A percentile compares a stretch with the other conserved stretches of the same genome.
Evolutionary conservation across 169 alveolate genomes (phyloP).

Genomic region (Plasmodium reichenowi): DNA sequence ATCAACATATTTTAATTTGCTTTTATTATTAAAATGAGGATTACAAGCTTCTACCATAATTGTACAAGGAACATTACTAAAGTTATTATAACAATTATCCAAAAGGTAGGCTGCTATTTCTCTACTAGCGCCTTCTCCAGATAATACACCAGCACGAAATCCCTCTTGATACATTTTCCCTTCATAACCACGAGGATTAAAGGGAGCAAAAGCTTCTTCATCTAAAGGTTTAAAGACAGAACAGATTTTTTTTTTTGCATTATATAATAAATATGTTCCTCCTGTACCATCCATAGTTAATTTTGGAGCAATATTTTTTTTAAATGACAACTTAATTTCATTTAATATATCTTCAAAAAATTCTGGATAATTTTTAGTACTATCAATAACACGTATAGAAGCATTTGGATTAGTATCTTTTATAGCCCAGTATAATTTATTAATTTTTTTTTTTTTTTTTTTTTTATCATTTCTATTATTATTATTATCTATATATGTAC

Average conservation of each 20-base stretch:
- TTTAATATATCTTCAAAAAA: constrained; percentile 82
- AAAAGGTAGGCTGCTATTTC: constrained; percentile 98
- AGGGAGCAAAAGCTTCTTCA: constrained; percentile 99
- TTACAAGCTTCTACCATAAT: constrained; percentile 97
- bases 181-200: constrained; percentile 97
- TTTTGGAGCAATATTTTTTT: constrained; percentile 94
- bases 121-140: constrained; percentile 99
- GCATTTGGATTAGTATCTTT: constrained; percentile 77
- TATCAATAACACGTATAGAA: constrained; percentile 79
- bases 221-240: constrained; percentile 98
- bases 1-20: constrained; percentile 75
- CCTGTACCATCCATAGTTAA: constrained; percentile 98
- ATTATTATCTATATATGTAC: constrained; percentile 85
- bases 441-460: constrained; percentile 79
- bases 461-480: constrained; percentile 73
- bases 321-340: constrained; percentile 92
- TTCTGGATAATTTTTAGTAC: constrained; percentile 74
- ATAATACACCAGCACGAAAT: constrained; percentile 94
- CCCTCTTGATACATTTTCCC: constrained; percentile 96
- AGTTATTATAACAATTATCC: constrained; percentile 90
- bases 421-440: constrained; percentile 79
- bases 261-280: constrained; percentile 95
- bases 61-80: constrained; percentile 97
- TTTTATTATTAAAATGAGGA: constrained; percentile 91
- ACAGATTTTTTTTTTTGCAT: constrained; percentile 89